Conservation (phyloP, 78 protist species). For the Chrysochromulina parva region DNA sequence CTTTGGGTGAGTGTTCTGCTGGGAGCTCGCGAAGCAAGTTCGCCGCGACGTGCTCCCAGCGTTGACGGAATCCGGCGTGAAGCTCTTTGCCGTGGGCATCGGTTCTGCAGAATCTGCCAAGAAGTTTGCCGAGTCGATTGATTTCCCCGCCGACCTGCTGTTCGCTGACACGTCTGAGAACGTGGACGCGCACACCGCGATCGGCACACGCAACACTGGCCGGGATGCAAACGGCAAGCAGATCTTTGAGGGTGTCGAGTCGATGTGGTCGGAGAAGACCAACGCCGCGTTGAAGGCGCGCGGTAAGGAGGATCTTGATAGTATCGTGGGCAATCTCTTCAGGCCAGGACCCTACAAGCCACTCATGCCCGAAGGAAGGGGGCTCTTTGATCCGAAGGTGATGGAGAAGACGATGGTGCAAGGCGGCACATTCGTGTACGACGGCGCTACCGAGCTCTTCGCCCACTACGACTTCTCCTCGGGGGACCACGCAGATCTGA, state of each 20-base stretch:
- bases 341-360: neutral
- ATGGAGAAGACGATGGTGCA: constrained; percentile 3
- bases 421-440: constrained; percentile 35
- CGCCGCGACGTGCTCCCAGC: neutral
- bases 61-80: neutral
- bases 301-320: neutral
- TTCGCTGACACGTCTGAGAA: neutral
- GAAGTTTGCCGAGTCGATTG: neutral
- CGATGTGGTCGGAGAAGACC: neutral
- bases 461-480: constrained; percentile 16
- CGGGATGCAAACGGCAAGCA: neutral
- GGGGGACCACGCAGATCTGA: constrained; percentile 30
- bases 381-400: neutral
- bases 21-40: neutral
- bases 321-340: neutral
- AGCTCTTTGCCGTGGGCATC: neutral
- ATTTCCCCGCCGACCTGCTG: neutral
- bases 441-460: neutral
- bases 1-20: constrained; percentile 16
- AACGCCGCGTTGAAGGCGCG: neutral
- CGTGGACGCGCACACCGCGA: neutral
- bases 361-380: neutral
- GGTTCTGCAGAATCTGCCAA: neutral
- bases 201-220: neutral
- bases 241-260: neutral